phyloP scores from a whole-genome alignment of 179 eudicot species.

The Drosera spatulata region DNA sequence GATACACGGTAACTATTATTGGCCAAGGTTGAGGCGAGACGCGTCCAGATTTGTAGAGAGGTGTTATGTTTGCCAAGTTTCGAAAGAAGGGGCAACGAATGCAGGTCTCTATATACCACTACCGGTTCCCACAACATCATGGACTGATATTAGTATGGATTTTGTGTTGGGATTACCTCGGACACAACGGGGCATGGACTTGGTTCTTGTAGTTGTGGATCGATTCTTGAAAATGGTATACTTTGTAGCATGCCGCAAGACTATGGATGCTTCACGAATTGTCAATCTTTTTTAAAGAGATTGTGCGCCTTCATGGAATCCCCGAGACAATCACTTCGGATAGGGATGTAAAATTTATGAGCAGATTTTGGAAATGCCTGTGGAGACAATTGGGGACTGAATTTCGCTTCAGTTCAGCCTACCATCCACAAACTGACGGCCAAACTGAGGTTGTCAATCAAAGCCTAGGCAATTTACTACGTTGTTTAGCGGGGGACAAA shows the following conservation, averaged over 20 bases:
- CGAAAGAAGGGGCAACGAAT: not conserved
- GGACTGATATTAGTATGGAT: conserved; percentile 9
- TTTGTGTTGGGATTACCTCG: conserved; percentile 11
- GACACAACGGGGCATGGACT: conserved; percentile 6
- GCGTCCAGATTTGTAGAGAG: too few species aligned
- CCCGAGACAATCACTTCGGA: conserved; percentile 2
- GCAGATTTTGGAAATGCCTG: conserved; percentile 11
- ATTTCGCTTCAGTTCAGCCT: conserved; percentile 4
- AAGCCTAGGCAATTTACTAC: conserved; percentile 4
- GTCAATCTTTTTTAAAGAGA: conserved; percentile 7
- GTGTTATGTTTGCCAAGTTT: too few species aligned
- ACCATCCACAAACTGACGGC: conserved; percentile 14
- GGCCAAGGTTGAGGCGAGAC: too few species aligned
- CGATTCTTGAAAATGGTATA: conserved; percentile 15
- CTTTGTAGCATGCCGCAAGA: conserved; percentile 9
- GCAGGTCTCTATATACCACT: not conserved
- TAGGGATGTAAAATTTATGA: conserved; percentile 8
- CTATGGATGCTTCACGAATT: conserved; percentile 5
- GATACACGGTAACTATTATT: too few species aligned
- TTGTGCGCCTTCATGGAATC: conserved; percentile 8
- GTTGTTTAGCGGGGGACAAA: conserved; percentile 1
- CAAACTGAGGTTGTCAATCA: conserved; percentile 11
- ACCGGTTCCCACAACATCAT: conserved; percentile 1
- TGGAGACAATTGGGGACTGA: conserved; percentile 9
- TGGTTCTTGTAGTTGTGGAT: conserved; percentile 12